phyloP scores from a whole-genome alignment of 495 filamentous ascomycete genomes.

The Aspergillus leporis region DNA sequence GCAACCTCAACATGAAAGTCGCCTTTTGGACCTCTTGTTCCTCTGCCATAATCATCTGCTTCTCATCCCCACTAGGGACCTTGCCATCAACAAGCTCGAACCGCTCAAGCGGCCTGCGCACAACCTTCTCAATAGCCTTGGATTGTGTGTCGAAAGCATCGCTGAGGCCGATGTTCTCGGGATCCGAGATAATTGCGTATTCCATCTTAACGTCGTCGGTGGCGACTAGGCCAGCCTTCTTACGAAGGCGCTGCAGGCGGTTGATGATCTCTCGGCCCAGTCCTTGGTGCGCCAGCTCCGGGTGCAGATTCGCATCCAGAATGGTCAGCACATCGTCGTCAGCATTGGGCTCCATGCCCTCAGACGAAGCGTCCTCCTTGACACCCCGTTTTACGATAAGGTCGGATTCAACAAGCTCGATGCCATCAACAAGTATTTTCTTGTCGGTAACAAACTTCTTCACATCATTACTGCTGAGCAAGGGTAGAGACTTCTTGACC shows the following conservation, averaged over 20 bases:
- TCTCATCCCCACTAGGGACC: slow-evolving; percentile 53
- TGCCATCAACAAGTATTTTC: slow-evolving; percentile 79
- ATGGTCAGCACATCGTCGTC: slow-evolving; percentile 82
- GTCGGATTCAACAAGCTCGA: slow-evolving; percentile 76
- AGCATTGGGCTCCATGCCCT: slow-evolving; percentile 78
- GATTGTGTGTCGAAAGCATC: slow-evolving; percentile 71
- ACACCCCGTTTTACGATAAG: slow-evolving; percentile 80
- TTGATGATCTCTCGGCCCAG: slow-evolving; percentile 82
- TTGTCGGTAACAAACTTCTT: slow-evolving; percentile 67
- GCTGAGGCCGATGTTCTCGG: slow-evolving; percentile 72
- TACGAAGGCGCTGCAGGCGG: slow-evolving; percentile 76
- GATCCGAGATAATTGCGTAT: slow-evolving; percentile 73
- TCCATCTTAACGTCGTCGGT: slow-evolving; percentile 89
- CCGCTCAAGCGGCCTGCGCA: slow-evolving; percentile 78
- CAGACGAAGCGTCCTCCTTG: slow-evolving; percentile 63
- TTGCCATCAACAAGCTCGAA: slow-evolving; percentile 64
- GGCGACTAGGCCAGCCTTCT: slow-evolving; percentile 75
- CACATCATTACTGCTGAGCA: slow-evolving; percentile 75
- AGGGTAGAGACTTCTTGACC: slow-evolving; percentile 87
- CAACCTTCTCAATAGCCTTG: slow-evolving; percentile 71
- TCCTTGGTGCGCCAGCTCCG: slow-evolving; percentile 73
- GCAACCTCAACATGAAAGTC: slow-evolving; percentile 77
- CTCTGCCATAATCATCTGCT: slow-evolving; percentile 75
- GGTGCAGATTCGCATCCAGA: slow-evolving; percentile 71
- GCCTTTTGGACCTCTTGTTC: slow-evolving; percentile 88